phyloP scores from a whole-genome alignment of 1,284 basidiomycete species.

The Prillingera fragicola region DNA sequence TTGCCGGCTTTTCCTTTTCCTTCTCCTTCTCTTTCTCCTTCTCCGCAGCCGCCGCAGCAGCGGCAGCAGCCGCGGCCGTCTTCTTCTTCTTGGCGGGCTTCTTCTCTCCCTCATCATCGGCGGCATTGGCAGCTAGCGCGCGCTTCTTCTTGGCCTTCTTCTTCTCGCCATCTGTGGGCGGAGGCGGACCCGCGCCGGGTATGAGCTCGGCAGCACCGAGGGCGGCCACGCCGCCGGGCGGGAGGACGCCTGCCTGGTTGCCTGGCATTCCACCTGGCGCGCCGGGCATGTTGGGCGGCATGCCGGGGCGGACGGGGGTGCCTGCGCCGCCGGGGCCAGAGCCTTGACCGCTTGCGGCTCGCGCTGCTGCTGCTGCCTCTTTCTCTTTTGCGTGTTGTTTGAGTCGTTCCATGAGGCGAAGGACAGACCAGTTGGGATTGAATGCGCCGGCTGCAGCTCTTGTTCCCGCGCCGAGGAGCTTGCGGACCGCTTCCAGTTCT shows the following conservation, averaged over 20 bases:
- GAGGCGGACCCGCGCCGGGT: neutral
- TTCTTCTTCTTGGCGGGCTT: neutral
- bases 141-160: slow-evolving; percentile 12
- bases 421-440: slow-evolving; percentile 37
- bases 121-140: neutral
- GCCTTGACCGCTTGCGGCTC: too few relatives aligned
- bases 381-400: slow-evolving; percentile 14
- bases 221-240: neutral
- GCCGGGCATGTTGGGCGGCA: slow-evolving; percentile 23
- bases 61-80: neutral
- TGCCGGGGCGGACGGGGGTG: neutral
- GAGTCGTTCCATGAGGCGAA: slow-evolving; percentile 33
- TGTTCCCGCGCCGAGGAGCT: slow-evolving; percentile 32
- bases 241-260: neutral
- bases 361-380: slow-evolving; percentile 13
- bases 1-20: neutral
- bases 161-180: slow-evolving; percentile 3
- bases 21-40: neutral
- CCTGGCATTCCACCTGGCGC: neutral
- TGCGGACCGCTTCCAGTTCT: slow-evolving; percentile 32
- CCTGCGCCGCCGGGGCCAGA: neutral
- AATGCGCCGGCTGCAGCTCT: slow-evolving; percentile 19
- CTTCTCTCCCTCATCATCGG: neutral
- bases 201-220: neutral
- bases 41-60: neutral